Evolutionary conservation across 78 protist genomes (phyloP).

Genomic region (slime mould (Dictyostelium discoideum)): DNA sequence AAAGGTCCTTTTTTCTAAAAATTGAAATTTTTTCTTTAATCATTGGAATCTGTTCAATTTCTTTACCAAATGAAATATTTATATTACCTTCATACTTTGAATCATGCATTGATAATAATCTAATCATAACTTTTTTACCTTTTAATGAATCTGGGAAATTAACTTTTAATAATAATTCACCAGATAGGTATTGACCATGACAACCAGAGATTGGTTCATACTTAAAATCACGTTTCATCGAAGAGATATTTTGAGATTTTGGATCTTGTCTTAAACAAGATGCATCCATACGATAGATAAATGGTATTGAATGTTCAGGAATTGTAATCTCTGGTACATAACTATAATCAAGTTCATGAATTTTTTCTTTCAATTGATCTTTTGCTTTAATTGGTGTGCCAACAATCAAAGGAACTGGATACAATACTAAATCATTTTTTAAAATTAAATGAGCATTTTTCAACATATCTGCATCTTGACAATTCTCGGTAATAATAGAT

Average conservation of each 20-base stretch:
- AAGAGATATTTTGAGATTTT: neutral
- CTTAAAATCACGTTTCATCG: neutral
- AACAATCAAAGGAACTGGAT: neutral
- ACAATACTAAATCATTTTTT: neutral
- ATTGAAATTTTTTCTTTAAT: neutral
- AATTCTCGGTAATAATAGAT: neutral
- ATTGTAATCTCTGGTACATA: neutral
- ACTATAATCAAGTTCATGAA: neutral
- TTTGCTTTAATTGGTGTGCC: neutral
- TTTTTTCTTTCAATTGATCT: neutral
- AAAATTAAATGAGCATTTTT: neutral
- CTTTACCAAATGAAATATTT: neutral
- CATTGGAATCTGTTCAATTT: neutral
- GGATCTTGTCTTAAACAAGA: neutral
- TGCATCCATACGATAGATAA: neutral
- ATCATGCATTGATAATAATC: neutral
- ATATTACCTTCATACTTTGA: neutral
- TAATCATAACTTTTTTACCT: neutral
- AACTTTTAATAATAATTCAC: neutral
- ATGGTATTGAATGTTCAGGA: neutral
- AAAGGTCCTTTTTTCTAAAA: neutral
- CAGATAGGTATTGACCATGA: neutral
- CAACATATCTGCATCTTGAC: neutral
- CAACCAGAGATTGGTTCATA: neutral
- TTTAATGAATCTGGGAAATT: neutral